Evolutionary conservation across 306 rosid species (phyloP), one percentile per base, ranked within the genome.

Genomic region (Fragaria vesca): DNA sequence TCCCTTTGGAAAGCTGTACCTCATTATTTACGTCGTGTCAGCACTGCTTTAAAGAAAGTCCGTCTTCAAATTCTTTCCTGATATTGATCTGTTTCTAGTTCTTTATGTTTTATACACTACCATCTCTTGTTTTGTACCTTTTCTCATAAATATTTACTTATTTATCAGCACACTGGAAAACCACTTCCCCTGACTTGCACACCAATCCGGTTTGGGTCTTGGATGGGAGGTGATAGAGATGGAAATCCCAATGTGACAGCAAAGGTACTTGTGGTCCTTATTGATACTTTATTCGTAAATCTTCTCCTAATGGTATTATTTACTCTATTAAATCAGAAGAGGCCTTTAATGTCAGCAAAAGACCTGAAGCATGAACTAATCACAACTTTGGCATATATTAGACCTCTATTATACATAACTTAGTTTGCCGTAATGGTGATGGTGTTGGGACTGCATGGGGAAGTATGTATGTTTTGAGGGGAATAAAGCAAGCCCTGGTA

Each of bases 181-280:
- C 89, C 98, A 21, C 98, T 94, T 77, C 98, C 98, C 52, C 78
- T 94, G 86, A 91, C 90, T 28, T 91, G 98, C 84, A 91, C 98
- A 62, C 98, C 98, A 60, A 90, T 94, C 75, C 90, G 82, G 85
- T 94, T 94, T 84, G 98, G 98, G 71, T 90, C 98, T 77, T 91
- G 98, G 98, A 94, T 94, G 96, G 97, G 97, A 73, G 98, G 98
- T 77, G 98, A 91, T 78, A 87, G 98, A 86, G 98, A 94, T 88
- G 98, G 98, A 80, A 94, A 94, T 81, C 98, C 98, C 45, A 91
- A 91, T 67, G 98, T 94, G 52, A 94, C 98, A 20, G 90, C 98
- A 26, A 90, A 91, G 93, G 98, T 94, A 80, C n/a, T 32, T 78
- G 77, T 58, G 30, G 69, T 21, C 36, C 28, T 8, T 62, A 21